Conservation (phyloP, 805 yeast genomes). For the Yarrowia sp. region DNA sequence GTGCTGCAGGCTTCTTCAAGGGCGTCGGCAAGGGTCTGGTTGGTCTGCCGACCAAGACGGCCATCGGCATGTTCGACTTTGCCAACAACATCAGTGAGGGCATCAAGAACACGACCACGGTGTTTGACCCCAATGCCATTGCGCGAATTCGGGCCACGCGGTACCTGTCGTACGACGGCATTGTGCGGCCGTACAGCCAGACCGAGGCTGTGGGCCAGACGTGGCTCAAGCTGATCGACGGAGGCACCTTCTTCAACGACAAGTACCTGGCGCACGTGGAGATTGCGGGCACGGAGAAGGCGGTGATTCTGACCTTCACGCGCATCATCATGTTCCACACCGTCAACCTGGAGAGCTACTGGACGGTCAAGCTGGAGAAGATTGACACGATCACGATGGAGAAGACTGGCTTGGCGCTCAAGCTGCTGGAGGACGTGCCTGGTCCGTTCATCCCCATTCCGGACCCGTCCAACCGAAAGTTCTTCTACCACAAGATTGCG, state of each 20-base stretch:
- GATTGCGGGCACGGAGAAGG: conserved; percentile 75
- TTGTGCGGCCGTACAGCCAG: conserved; percentile 70
- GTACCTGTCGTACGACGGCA: conserved; percentile 63
- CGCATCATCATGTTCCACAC: conserved; percentile 68
- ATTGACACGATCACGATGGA: conserved; percentile 73
- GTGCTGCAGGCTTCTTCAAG: conserved; percentile 86
- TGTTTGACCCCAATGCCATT: conserved; percentile 73
- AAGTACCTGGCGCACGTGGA: conserved; percentile 81
- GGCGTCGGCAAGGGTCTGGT: conserved; percentile 94
- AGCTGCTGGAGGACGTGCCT: conserved; percentile 51
- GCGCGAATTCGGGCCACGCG: conserved; percentile 83
- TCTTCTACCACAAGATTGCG: conserved; percentile 68
- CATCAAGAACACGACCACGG: conserved; percentile 86
- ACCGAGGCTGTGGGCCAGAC: conserved; percentile 92
- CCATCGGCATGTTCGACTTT: conserved; percentile 89
- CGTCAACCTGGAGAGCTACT: conserved; percentile 56
- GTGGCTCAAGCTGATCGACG: conserved; percentile 81
- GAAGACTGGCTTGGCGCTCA: conserved; percentile 71
- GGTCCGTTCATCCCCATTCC: conserved; percentile 83
- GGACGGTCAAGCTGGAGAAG: conserved; percentile 67
- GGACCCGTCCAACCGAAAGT: conserved; percentile 59
- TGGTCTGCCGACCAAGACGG: conserved; percentile 95
- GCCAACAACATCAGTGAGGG: conserved; percentile 94
- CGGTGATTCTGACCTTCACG: conserved; percentile 70
- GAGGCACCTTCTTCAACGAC: conserved; percentile 72